Base-by-base conservation (phyloP, 2,329 filamentous ascomycete genomes). In the Calonectria pauciramosa region DNA sequence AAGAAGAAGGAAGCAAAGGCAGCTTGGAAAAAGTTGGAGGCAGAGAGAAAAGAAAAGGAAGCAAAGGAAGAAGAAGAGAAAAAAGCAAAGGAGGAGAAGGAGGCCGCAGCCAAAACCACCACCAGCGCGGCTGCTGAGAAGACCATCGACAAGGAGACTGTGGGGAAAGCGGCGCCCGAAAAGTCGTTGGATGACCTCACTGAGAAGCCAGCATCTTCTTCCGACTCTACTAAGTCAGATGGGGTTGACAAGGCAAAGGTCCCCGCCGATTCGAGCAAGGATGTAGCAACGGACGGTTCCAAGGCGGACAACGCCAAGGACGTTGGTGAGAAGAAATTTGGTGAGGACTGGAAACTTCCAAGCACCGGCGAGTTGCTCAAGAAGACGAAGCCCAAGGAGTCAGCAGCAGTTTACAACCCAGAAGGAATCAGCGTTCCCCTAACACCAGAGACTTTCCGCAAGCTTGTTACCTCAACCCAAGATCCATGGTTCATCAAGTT, bases 401-500 rank as follows among this genome's bases (percentile, higher is more conserved):
- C 89, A 1, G 51, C 71, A 34, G 84, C 87, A 23, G 91, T 89
- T 13, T 92, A 94, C 28, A 99, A 99, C 79, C 90, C 92, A 5
- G 89, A 93, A 51, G 97, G 97, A 9, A 88, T 90, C 20, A 97
- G 95, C 9, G 89, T 95, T 41, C 86, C 93, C 9, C 89, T 99
- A 68, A 96, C 93, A 2, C 93, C 94, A 0, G 96, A 98, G 82
- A 95, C 89, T 76, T 99, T 99, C 87, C 94, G 97, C 83, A 92
- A 91, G 72, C 88, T 94, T 47, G 96, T 99, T 60, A 98, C 95
- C 4, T 94, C 93, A 83, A 96, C 95, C 0, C 92, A 94, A 77
- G 96, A 99, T 76, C 94, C 96, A 8, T 99, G 97, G 97, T 98
- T 99, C 83, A 93, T 99, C 89, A 99, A 99, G 86, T 99, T 99